Conservation (phyloP, 768 basidiomycete genomes). For the Psilocybe cubensis region DNA sequence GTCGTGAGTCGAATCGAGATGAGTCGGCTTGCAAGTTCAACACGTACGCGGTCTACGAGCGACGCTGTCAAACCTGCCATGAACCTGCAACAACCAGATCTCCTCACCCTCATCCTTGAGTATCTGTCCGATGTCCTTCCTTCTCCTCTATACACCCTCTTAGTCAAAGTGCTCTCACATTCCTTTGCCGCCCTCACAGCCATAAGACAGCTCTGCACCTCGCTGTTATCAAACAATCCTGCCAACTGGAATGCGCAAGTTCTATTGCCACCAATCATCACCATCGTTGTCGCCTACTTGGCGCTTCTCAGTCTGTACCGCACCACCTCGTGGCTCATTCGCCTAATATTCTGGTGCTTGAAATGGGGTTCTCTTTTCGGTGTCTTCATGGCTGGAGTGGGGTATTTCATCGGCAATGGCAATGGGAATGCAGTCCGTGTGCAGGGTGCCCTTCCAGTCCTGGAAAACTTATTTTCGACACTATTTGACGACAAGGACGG, state of each 20-base stretch:
- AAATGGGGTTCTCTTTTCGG: slow-evolving; percentile 77
- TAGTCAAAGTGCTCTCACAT: slow-evolving; percentile 56
- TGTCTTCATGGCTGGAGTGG: slow-evolving; percentile 52
- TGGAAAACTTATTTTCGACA: slow-evolving; percentile 40
- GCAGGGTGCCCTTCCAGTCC: slow-evolving; percentile 37
- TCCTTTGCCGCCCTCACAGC: slow-evolving; percentile 52
- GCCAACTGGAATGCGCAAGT: slow-evolving; percentile 69
- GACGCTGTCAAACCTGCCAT: not conserved
- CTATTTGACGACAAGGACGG: slow-evolving; percentile 29
- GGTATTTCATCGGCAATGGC: slow-evolving; percentile 53
- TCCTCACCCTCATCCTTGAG: slow-evolving; percentile 57
- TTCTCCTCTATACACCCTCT: slow-evolving; percentile 52
- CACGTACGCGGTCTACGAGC: not conserved
- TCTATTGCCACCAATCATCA: slow-evolving; percentile 75
- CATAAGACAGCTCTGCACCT: slow-evolving; percentile 47
- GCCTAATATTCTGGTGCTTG: slow-evolving; percentile 66
- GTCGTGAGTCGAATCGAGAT: not conserved
- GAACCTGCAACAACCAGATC: slow-evolving; percentile 30
- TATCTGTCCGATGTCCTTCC: slow-evolving; percentile 61
- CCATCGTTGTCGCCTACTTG: slow-evolving; percentile 72
- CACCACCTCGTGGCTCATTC: slow-evolving; percentile 75
- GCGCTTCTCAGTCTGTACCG: slow-evolving; percentile 79
- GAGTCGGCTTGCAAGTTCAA: not conserved
- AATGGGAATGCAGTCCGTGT: slow-evolving; percentile 34
- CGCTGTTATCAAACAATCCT: slow-evolving; percentile 54